phyloP scores from a whole-genome alignment of 352 stramenopile species.

The Phytophthora pistaciae region DNA sequence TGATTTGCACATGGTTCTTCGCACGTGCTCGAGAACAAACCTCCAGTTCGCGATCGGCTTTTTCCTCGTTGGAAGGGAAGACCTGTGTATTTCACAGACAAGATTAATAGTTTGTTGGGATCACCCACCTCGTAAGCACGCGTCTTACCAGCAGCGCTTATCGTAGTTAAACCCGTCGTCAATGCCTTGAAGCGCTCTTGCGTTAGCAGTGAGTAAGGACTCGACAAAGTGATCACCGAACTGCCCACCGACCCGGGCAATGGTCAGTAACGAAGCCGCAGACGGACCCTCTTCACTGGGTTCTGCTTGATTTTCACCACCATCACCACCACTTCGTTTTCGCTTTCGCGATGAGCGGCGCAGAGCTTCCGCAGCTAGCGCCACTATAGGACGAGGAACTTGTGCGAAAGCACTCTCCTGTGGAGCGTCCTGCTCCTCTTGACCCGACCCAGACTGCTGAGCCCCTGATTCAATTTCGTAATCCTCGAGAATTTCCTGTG shows the following conservation, averaged over 20 bases:
- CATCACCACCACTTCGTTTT: slow-evolving; percentile 31
- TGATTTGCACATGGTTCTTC: slow-evolving; percentile 29
- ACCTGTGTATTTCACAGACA: slow-evolving; percentile 38
- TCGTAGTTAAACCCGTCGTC: slow-evolving; percentile 35
- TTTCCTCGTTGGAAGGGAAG: slow-evolving; percentile 58
- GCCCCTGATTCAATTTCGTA: slow-evolving; percentile 42
- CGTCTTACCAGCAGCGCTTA: slow-evolving; percentile 54
- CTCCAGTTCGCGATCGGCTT: slow-evolving; percentile 78
- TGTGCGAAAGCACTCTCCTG: slow-evolving; percentile 48
- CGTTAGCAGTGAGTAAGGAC: slow-evolving; percentile 56
- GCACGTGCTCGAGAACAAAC: slow-evolving; percentile 68
- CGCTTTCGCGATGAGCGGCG: slow-evolving; percentile 46
- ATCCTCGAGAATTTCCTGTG: slow-evolving; percentile 56
- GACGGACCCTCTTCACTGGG: slow-evolving; percentile 10
- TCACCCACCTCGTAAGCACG: background rate
- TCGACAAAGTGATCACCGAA: slow-evolving; percentile 59
- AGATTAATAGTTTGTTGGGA: slow-evolving; percentile 2
- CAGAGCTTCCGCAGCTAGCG: slow-evolving; percentile 40
- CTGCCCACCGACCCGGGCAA: slow-evolving; percentile 37
- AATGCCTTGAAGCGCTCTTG: slow-evolving; percentile 53
- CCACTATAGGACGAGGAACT: slow-evolving; percentile 49
- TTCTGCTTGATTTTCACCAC: slow-evolving; percentile 9
- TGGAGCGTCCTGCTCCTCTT: background rate
- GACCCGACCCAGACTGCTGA: background rate
- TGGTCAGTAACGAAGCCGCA: slow-evolving; percentile 29